A percentile compares a stretch with the other conserved stretches of the same genome.
Evolutionary conservation across 176 grass and related monocot genomes (phyloP).

Genomic region (Pontederia paniculata): DNA sequence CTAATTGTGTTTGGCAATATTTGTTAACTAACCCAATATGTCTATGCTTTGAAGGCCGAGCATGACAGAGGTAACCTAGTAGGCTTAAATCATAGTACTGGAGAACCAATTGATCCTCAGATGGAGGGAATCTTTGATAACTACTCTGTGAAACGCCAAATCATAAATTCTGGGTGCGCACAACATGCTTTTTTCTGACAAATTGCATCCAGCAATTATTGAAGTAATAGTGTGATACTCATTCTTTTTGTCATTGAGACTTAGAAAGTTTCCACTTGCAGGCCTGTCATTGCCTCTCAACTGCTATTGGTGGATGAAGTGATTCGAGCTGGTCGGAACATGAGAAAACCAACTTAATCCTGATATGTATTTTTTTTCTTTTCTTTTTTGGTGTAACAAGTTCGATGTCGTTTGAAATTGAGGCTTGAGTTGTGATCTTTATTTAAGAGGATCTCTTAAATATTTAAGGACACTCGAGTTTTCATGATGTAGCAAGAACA

Average conservation of each 20-base stretch:
- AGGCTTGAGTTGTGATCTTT: too few relatives aligned
- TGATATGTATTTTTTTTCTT: not conserved
- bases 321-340: constrained; percentile 80
- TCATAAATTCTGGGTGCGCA: constrained; percentile 81
- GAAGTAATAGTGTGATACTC: too few relatives aligned
- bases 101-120: constrained; percentile 77
- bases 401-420: too few relatives aligned
- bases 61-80: constrained; percentile 71
- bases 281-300: constrained; percentile 83
- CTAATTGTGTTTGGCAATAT: too few relatives aligned
- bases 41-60: constrained; percentile 42
- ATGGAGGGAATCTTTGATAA: constrained; percentile 98
- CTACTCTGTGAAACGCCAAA: constrained; percentile 78
- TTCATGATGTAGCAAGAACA: too few relatives aligned
- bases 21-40: too few relatives aligned
- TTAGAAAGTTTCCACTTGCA: constrained; percentile 17
- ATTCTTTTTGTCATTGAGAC: not conserved
- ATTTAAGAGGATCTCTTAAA: too few relatives aligned
- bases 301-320: constrained; percentile 87
- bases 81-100: constrained; percentile 72
- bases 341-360: constrained; percentile 66
- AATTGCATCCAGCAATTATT: not conserved
- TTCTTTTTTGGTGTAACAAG: not conserved
- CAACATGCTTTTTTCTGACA: not conserved
- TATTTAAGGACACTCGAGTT: too few relatives aligned